Percentiles rank a stretch among this genome's conserved stretches.
phyloP scores from a whole-genome alignment of 1,284 basidiomycete genomes.

The Cutaneotrichosporon spelunceum region DNA sequence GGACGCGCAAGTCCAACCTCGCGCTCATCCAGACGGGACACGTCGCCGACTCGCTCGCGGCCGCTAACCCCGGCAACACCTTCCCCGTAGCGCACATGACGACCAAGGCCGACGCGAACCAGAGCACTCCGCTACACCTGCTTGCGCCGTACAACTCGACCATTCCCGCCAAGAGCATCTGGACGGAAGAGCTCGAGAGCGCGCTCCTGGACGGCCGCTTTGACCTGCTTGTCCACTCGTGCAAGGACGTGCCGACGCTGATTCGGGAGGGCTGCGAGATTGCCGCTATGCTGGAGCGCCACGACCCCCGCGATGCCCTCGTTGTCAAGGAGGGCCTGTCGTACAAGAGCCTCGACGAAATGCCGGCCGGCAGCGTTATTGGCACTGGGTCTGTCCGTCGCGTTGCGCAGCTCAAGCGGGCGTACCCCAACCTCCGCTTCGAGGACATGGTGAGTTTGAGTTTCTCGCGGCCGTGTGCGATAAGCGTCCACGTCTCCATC shows the following conservation, averaged over 20 bases:
- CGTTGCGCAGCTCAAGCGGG: constrained; percentile 82
- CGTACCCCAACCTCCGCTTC: constrained; percentile 76
- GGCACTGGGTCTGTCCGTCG: constrained; percentile 92
- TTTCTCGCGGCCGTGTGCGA: too few species aligned
- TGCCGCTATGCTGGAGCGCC: constrained; percentile 79
- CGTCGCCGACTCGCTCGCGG: constrained; percentile 61
- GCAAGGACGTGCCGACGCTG: constrained; percentile 91
- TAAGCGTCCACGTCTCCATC: too few species aligned
- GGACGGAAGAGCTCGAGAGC: constrained; percentile 93
- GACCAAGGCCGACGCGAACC: constrained; percentile 88
- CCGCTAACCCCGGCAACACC: constrained; percentile 51
- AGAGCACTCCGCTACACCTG: constrained; percentile 60
- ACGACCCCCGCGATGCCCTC: constrained; percentile 84
- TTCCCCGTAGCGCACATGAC: constrained; percentile 81
- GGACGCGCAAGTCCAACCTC: constrained; percentile 79
- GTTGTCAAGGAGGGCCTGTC: constrained; percentile 75
- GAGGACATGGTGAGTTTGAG: constrained; percentile 73
- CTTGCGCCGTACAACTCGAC: constrained; percentile 39
- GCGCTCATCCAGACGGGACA: constrained; percentile 81
- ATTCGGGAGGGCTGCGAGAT: constrained; percentile 81
- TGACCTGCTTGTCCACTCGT: constrained; percentile 89
- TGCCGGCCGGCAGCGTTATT: constrained; percentile 83
- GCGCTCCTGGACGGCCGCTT: constrained; percentile 68
- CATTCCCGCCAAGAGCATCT: constrained; percentile 70
- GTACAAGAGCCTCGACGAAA: constrained; percentile 74